Percentiles rank a stretch among this genome's conserved stretches.
These are phyloP conservation scores for Babesia gibsoni DNA, from an alignment of 169 alveolate genomes.

Conservation along the genomic window DNA sequence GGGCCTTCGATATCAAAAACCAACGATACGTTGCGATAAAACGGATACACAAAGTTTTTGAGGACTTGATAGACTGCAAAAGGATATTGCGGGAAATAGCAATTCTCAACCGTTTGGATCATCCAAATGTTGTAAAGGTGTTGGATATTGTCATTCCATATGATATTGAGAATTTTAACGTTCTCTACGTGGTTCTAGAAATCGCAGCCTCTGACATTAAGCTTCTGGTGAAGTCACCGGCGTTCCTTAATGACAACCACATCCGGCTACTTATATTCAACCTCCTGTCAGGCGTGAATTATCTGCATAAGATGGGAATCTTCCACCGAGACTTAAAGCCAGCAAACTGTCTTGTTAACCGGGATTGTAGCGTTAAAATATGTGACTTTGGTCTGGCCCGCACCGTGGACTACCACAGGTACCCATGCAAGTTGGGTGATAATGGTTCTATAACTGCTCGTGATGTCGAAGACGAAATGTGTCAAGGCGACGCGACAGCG, in stretches of 20 bases:
- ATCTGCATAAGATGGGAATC: constrained; percentile 92
- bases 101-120: constrained; percentile 88
- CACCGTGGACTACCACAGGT: constrained; percentile 54
- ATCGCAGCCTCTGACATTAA: constrained; percentile 96
- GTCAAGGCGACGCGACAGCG: not conserved
- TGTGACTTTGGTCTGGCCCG: constrained; percentile 98
- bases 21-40: constrained; percentile 92
- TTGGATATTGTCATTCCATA: constrained; percentile 90
- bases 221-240: constrained; percentile 91
- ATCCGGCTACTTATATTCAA: constrained; percentile 89
- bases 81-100: constrained; percentile 94
- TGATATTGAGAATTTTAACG: constrained; percentile 87
- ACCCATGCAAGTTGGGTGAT: not conserved
- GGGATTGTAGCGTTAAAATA: constrained; percentile 96
- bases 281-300: constrained; percentile 92
- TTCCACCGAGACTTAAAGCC: constrained; percentile 98
- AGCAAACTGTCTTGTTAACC: constrained; percentile 94
- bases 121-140: constrained; percentile 88
- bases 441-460: constrained; percentile 32
- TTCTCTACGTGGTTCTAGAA: constrained; percentile 95
- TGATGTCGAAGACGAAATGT: constrained; percentile 21
- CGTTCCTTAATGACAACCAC: constrained; percentile 91
- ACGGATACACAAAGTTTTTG: constrained; percentile 92
- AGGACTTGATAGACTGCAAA: constrained; percentile 95
- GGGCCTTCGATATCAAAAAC: constrained; percentile 80